These are phyloP conservation scores for Vigna unguiculata DNA, from an alignment of 306 rosid species.

Conservation along the genomic window DNA sequence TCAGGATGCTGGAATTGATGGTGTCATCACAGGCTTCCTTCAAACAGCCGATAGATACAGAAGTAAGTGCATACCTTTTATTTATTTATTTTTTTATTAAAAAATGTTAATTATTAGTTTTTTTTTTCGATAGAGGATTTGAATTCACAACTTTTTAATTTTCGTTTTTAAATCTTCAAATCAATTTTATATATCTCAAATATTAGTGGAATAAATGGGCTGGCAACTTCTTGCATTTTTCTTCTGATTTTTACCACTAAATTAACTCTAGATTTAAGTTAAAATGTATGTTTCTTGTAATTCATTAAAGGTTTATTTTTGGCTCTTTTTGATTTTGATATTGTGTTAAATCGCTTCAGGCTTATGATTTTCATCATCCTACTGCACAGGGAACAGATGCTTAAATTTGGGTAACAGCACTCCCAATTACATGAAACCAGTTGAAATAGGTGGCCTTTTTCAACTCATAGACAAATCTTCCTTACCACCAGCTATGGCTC, in stretches of 20 bases:
- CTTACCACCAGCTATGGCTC: constrained; percentile 72
- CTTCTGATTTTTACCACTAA: too few relatives aligned
- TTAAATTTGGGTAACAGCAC: constrained; percentile 10
- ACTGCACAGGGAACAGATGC: constrained; percentile 78
- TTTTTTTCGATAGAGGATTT: too few relatives aligned
- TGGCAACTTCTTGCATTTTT: too few relatives aligned
- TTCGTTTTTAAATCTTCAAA: too few relatives aligned
- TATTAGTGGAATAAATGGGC: too few relatives aligned
- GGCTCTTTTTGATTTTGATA: constrained; percentile 1
- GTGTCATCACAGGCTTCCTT: constrained; percentile 81
- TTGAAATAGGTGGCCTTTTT: constrained; percentile 54
- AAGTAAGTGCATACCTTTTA: constrained; percentile 60
- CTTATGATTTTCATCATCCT: constrained; percentile 33
- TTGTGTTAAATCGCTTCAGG: neutral
- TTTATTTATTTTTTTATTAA: too few relatives aligned
- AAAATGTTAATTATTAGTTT: too few relatives aligned
- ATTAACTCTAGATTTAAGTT: too few relatives aligned
- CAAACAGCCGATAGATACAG: constrained; percentile 82
- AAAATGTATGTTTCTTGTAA: constrained; percentile 4
- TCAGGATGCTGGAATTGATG: constrained; percentile 49
- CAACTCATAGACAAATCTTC: neutral
- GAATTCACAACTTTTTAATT: too few relatives aligned
- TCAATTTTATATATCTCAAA: too few relatives aligned
- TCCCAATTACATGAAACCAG: constrained; percentile 67
- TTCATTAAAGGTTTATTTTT: neutral